Base-by-base conservation (phyloP, 108 stramenopile species). In the Fragilariopsis cylindrus region DNA sequence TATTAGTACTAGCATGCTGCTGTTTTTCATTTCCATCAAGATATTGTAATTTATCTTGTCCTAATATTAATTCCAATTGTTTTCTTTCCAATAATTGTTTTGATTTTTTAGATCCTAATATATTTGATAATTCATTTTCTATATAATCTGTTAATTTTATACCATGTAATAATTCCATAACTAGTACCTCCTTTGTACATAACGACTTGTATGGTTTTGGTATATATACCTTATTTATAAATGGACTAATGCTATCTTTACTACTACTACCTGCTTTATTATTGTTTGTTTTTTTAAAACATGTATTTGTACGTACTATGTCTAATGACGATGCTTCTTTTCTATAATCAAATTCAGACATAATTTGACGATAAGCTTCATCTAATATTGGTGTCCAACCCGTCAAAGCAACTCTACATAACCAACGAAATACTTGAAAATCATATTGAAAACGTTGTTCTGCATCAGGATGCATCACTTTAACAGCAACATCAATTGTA, bases 261-360 rank as follows among this genome's bases (percentile, higher is more conserved):
- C 30, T 30, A 30, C 30, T 30, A 30, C 30, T 30, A 30, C 30
- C 30, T 30, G 30, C 70, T 75, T 43, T 5, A 45, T 49, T 84
- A 88, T 12, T 76, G 9, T 72, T 67, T 15, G 64, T 66, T 30
- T 30, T 30, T 30, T n/a, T 63, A 4, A n/a, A 45, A 7, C 19
- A 63, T 76, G 86, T 76, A 68, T 89, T 89, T 6, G 54, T 60
- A 16, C 87, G 73, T 4, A 92, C 87, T 62, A 47, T 19, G 3
- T 65, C 53, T n/a, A 89, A 65, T 47, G 78, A 82, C 1, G 62
- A 52, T 21, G 87, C 88, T 71, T 92, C 91, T 15, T 84, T 72
- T 2, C 42, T 69, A 62, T 92, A 92, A 67, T 92, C 88, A 62
- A 92, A 88, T 69, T 92, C 91, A 18, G 80, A 82, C 87, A 87